Conservation (phyloP, 2,329 filamentous ascomycete species). For the Trichoderma sp. region DNA sequence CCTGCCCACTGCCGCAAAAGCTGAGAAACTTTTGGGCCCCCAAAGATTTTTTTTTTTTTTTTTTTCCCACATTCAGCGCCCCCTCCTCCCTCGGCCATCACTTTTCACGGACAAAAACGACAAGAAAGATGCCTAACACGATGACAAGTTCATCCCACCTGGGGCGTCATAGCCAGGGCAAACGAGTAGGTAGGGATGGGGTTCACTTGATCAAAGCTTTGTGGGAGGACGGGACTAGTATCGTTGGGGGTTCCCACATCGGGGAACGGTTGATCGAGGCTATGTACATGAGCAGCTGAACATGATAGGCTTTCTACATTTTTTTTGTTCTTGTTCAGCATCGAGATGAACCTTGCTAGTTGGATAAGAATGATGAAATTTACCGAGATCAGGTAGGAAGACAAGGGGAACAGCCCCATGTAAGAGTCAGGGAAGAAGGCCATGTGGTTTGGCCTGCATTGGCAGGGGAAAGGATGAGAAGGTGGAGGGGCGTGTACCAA, state of each 20-base stretch:
- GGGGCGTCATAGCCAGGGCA: background rate
- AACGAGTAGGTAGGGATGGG: background rate
- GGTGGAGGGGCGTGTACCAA: background rate
- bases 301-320: background rate
- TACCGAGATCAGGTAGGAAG: background rate
- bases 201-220: background rate
- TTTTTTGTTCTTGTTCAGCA: background rate
- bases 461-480: background rate
- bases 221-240: background rate
- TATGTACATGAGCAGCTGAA: background rate
- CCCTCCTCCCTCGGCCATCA: constrained; percentile 13
- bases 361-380: background rate
- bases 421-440: background rate
- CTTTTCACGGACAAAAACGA: constrained; percentile 1
- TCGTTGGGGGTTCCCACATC: background rate
- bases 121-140: constrained; percentile 15
- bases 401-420: background rate
- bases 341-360: background rate
- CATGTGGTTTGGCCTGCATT: background rate
- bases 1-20: constrained; percentile 14
- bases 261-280: background rate
- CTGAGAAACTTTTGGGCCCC: constrained; percentile 8
- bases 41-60: background rate
- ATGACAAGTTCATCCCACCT: background rate
- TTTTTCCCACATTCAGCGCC: background rate